Percentiles rank a stretch among this genome's conserved stretches.
Conservation (phyloP, 805 yeast species). For the Lachancea sp. region DNA sequence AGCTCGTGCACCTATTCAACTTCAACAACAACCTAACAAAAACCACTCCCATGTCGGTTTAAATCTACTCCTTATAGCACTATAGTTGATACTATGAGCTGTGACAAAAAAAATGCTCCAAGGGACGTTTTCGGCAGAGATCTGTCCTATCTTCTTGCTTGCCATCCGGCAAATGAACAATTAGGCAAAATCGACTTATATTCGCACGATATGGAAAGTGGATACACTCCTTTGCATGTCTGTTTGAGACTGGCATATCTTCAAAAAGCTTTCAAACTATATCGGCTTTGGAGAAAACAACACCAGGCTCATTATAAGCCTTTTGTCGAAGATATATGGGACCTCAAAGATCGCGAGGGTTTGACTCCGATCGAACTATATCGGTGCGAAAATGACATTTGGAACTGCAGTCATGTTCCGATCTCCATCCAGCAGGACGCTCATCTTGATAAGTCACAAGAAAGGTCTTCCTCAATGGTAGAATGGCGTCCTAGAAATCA, state of each 20-base stretch:
- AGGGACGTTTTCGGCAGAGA: constrained; percentile 69
- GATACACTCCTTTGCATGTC: constrained; percentile 77
- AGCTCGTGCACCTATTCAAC: not conserved
- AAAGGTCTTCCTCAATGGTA: not conserved
- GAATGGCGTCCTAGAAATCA: constrained; percentile 3
- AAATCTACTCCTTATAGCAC: not conserved
- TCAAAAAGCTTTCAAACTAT: constrained; percentile 26
- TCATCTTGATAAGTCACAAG: not conserved
- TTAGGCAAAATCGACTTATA: constrained; percentile 32
- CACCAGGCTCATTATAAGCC: constrained; percentile 11
- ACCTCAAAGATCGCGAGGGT: constrained; percentile 61
- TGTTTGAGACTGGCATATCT: constrained; percentile 36
- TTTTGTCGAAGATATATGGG: constrained; percentile 22
- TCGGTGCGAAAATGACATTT: constrained; percentile 37
- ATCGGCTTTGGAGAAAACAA: constrained; percentile 21
- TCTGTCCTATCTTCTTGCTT: constrained; percentile 23
- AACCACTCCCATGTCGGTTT: not conserved
- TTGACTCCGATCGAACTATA: constrained; percentile 67
- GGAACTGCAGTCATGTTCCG: constrained; percentile 34
- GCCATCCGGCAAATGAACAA: constrained; percentile 12
- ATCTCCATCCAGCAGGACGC: not conserved
- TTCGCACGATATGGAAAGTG: constrained; percentile 62
- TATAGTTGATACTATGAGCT: not conserved
- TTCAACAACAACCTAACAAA: not conserved
- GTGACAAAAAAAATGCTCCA: constrained; percentile 17